These are phyloP conservation scores for Pachysandra terminalis DNA, from an alignment of 164 flowering plant species.

Conservation along the genomic window DNA sequence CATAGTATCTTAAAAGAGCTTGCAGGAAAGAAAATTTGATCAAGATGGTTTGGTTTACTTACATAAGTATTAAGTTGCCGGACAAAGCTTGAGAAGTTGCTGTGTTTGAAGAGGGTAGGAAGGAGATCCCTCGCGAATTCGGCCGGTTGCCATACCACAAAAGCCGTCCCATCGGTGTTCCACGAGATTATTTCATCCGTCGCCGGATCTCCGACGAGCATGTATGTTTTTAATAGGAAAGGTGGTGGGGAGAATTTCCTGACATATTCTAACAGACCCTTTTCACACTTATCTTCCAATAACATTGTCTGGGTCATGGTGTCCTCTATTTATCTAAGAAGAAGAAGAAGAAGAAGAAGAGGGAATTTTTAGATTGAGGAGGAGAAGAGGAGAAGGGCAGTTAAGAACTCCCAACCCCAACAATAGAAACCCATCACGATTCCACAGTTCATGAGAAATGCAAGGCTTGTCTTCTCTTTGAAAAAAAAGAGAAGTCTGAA, in stretches of 20 bases:
- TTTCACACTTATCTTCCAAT: conserved; percentile 16
- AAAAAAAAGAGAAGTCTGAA: not conserved
- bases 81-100: conserved; percentile 92
- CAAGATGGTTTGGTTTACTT: too few species aligned
- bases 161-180: conserved; percentile 66
- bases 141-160: conserved; percentile 78
- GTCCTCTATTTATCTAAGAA: not conserved
- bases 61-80: conserved; percentile 91
- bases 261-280: conserved; percentile 36
- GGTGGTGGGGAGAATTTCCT: conserved; percentile 59
- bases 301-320: not conserved
- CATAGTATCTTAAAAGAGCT: not conserved
- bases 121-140: conserved; percentile 79
- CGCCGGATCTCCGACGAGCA: conserved; percentile 64
- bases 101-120: conserved; percentile 78
- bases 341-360: conserved; percentile 6
- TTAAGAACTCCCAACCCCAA: conserved; percentile 77
- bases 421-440: conserved; percentile 81
- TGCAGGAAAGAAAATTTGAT: not conserved
- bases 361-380: not conserved
- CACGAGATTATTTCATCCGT: conserved; percentile 66
- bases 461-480: conserved; percentile 18
- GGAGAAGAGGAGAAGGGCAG: conserved; percentile 79
- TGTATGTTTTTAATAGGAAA: conserved; percentile 60
- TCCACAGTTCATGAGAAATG: conserved; percentile 68